A percentile compares a stretch with the other conserved stretches of the same genome.
These are phyloP conservation scores for Leccinum truebloodii DNA, from an alignment of 768 basidiomycete species.

Conservation along the genomic window DNA sequence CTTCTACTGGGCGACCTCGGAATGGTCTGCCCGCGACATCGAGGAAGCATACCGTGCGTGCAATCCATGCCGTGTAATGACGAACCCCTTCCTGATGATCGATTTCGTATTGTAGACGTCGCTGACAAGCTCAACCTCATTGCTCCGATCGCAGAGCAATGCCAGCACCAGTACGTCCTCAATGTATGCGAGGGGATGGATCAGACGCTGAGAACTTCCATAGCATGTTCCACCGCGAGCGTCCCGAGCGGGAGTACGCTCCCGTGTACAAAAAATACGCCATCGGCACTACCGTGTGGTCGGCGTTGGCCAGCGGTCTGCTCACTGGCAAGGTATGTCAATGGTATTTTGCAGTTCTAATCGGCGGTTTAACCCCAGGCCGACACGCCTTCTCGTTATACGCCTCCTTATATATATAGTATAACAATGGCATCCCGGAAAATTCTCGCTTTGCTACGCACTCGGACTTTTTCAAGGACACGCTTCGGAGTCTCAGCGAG, in stretches of 20 bases:
- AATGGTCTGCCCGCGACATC: constrained; percentile 56
- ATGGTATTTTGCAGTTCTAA: background rate
- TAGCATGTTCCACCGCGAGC: constrained; percentile 54
- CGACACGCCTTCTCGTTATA: background rate
- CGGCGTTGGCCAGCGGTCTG: constrained; percentile 53
- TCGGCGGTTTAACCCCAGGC: background rate
- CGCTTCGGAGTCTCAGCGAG: constrained; percentile 42
- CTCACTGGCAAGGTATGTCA: constrained; percentile 51
- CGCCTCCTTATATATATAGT: constrained; percentile 26
- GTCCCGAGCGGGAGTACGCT: constrained; percentile 55
- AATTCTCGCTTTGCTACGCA: constrained; percentile 53
- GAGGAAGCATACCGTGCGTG: constrained; percentile 42
- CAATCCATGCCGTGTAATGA: background rate
- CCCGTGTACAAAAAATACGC: constrained; percentile 47
- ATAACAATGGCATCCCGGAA: constrained; percentile 52
- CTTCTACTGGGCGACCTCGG: constrained; percentile 52
- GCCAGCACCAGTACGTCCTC: constrained; percentile 42
- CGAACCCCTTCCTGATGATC: background rate
- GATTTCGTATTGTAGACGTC: constrained; percentile 36
- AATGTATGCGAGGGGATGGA: background rate
- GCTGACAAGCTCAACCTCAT: constrained; percentile 52
- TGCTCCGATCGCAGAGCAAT: constrained; percentile 54
- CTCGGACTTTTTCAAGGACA: constrained; percentile 46
- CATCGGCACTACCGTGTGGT: constrained; percentile 54
- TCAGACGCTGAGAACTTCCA: constrained; percentile 10